A percentile compares a stretch with the other conserved stretches of the same genome.
Evolutionary conservation across 2,329 filamentous ascomycete genomes (phyloP).

Genomic region (Stachybotrys echinatus): DNA sequence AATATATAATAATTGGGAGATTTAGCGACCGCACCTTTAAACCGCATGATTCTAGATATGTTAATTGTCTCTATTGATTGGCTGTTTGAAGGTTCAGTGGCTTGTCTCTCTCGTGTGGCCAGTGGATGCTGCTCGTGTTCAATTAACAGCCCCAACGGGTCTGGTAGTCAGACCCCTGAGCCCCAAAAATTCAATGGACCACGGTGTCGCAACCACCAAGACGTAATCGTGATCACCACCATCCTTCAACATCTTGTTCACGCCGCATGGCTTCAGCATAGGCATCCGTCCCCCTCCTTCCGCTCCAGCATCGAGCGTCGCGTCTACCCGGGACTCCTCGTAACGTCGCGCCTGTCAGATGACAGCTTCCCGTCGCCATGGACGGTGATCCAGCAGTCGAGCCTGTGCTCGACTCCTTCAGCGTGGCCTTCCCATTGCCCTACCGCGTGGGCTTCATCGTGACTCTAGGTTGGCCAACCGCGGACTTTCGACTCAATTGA

Average conservation of each 20-base stretch:
- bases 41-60: too few relatives aligned
- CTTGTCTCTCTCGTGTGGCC: too few relatives aligned
- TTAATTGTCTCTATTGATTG: too few relatives aligned
- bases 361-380: slow-evolving; percentile 39
- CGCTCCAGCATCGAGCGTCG: not conserved
- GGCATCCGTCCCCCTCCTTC: not conserved
- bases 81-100: too few relatives aligned
- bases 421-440: slow-evolving; percentile 79
- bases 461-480: slow-evolving; percentile 62
- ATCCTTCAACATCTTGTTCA: not conserved
- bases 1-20: too few relatives aligned
- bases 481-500: slow-evolving; percentile 2
- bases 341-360: not conserved
- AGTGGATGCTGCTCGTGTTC: too few relatives aligned
- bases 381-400: slow-evolving; percentile 71
- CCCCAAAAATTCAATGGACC: not conserved
- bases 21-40: too few relatives aligned
- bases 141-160: too few relatives aligned
- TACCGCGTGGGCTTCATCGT: slow-evolving; percentile 84
- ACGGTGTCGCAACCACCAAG: not conserved
- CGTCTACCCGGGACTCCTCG: not conserved
- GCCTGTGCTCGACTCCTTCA: slow-evolving; percentile 75
- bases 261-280: not conserved
- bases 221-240: not conserved
- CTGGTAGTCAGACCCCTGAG: too few relatives aligned